Percentiles rank a stretch among this genome's conserved stretches.
phyloP scores from a whole-genome alignment of 2,329 filamentous ascomycete species.

The Capronia coronata region DNA sequence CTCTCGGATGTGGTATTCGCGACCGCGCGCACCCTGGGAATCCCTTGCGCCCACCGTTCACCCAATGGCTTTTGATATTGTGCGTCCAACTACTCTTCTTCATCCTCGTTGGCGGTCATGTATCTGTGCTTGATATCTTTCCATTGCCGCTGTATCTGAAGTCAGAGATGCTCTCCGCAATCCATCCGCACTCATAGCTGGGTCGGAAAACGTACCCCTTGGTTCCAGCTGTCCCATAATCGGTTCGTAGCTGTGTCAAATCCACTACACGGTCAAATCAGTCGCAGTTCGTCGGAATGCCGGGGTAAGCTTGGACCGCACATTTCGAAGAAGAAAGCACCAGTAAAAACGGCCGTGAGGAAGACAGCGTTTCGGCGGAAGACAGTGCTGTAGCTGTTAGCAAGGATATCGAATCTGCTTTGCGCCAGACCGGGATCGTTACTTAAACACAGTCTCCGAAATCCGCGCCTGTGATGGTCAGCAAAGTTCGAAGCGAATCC shows the following conservation, averaged over 20 bases:
- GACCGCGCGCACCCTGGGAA: too few species aligned
- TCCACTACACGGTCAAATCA: constrained; percentile 48
- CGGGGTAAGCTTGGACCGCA: constrained; percentile 46
- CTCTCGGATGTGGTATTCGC: background rate
- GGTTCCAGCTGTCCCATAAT: constrained; percentile 86
- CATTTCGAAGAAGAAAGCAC: constrained; percentile 91
- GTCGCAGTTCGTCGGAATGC: background rate
- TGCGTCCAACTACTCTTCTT: constrained; percentile 42
- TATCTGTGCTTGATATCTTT: constrained; percentile 96
- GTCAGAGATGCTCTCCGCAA: constrained; percentile 5
- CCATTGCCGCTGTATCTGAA: constrained; percentile 77
- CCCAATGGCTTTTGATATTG: background rate
- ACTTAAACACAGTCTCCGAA: background rate
- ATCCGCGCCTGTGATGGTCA: constrained; percentile 1
- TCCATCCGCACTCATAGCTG: too few species aligned
- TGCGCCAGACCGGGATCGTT: background rate
- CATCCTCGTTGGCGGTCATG: constrained; percentile 62
- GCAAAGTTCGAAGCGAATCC: background rate
- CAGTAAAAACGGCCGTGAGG: constrained; percentile 76
- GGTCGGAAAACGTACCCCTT: constrained; percentile 71
- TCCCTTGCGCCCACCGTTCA: too few species aligned
- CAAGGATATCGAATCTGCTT: constrained; percentile 1
- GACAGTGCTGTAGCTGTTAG: constrained; percentile 55
- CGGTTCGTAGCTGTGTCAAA: constrained; percentile 73
- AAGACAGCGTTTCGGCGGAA: constrained; percentile 85